Conservation (phyloP, 495 filamentous ascomycete genomes). For the Letharia columbiana region DNA sequence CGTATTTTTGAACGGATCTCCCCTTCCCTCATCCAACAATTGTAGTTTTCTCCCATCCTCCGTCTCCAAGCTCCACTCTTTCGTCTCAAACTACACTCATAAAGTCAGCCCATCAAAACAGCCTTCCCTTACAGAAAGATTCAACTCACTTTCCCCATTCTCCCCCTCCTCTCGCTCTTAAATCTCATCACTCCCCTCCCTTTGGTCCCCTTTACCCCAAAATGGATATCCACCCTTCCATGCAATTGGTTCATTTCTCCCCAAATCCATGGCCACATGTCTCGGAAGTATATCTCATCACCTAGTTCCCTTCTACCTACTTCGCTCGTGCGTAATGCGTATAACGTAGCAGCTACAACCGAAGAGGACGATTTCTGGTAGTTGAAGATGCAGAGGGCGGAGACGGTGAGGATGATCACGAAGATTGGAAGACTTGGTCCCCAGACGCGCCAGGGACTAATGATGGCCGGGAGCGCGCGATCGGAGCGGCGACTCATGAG, state of each 20-base stretch:
- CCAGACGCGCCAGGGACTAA: conserved; percentile 35
- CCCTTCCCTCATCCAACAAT: conserved; percentile 45
- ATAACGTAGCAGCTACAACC: conserved; percentile 76
- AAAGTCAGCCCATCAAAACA: conserved; percentile 4
- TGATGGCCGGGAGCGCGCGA: conserved; percentile 57
- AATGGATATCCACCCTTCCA: conserved; percentile 79
- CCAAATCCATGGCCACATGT: conserved; percentile 84
- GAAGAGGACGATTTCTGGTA: conserved; percentile 86
- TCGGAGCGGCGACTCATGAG: conserved; percentile 73
- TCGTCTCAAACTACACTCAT: conserved; percentile 53
- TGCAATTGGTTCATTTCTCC: conserved; percentile 92
- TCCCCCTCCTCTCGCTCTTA: conserved; percentile 59
- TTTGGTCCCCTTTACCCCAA: conserved; percentile 78
- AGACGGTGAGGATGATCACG: conserved; percentile 48
- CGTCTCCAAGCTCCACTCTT: conserved; percentile 64
- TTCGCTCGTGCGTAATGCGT: conserved; percentile 74
- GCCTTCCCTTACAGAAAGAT: not conserved
- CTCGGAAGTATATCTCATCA: conserved; percentile 85
- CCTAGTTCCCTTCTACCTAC: conserved; percentile 68
- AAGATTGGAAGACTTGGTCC: conserved; percentile 50
- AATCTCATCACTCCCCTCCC: conserved; percentile 69
- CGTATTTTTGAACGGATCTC: conserved; percentile 22
- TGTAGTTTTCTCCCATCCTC: conserved; percentile 58
- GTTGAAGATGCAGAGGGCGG: conserved; percentile 86
- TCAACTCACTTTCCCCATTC: conserved; percentile 60